phyloP scores from a whole-genome alignment of 2,329 filamentous ascomycete species.

The Phaeosphaeria sp. region DNA sequence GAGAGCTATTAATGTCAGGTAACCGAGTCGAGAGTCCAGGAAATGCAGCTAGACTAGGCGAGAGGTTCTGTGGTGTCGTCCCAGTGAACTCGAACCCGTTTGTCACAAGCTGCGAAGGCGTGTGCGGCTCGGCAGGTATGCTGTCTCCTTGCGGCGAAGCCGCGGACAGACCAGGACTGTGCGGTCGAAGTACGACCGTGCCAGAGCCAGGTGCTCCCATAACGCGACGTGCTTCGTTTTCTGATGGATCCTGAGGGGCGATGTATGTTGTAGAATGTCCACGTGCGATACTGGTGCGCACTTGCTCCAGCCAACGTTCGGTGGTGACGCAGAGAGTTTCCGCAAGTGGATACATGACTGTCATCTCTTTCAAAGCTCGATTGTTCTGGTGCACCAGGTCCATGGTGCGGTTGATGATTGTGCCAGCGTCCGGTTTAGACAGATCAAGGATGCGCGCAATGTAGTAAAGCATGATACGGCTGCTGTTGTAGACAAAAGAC shows the following conservation, averaged over 20 bases:
- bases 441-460: constrained; percentile 38
- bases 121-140: constrained; percentile 12
- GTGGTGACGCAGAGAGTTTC: constrained; percentile 39
- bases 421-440: constrained; percentile 33
- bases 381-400: constrained; percentile 43
- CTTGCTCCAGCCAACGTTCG: constrained; percentile 41
- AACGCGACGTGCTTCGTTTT: constrained; percentile 32
- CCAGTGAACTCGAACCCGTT: constrained; percentile 7
- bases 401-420: constrained; percentile 33
- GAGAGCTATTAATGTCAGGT: constrained; percentile 14
- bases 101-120: constrained; percentile 16
- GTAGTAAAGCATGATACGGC: constrained; percentile 43
- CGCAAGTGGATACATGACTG: constrained; percentile 40
- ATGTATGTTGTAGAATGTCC: constrained; percentile 38
- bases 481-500: constrained; percentile 44
- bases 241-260: constrained; percentile 36
- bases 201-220: constrained; percentile 21
- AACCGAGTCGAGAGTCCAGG: constrained; percentile 13
- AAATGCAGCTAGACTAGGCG: constrained; percentile 12
- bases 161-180: constrained; percentile 15
- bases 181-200: constrained; percentile 11
- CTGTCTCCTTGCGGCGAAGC: constrained; percentile 23
- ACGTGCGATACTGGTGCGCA: constrained; percentile 35
- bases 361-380: constrained; percentile 38
- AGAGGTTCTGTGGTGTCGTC: neutral